phyloP scores from a whole-genome alignment of 177 flowering plant genomes.

The Vitis hybrid region DNA sequence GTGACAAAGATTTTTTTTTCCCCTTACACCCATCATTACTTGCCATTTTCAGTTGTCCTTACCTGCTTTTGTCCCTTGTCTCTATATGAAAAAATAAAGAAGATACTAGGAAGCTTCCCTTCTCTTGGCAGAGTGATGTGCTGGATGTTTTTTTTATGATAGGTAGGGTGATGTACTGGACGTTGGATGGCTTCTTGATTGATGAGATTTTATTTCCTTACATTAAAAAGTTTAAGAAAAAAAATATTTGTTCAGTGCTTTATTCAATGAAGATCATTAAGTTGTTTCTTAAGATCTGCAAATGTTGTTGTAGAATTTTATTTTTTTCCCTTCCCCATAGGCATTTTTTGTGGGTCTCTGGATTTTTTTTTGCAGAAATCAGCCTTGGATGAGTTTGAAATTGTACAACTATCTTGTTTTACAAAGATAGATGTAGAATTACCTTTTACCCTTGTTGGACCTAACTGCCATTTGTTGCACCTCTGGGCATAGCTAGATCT shows the following conservation, averaged over 20 bases:
- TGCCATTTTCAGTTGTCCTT: not conserved
- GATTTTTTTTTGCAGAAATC: not conserved
- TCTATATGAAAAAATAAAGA: not conserved
- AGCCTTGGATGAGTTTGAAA: not conserved
- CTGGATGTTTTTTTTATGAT: not conserved
- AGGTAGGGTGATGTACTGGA: not conserved
- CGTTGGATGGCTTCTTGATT: not conserved
- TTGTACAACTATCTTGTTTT: not conserved
- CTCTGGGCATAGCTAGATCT: not conserved
- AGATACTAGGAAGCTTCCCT: constrained; percentile 2
- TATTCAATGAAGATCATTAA: not conserved
- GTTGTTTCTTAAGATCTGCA: constrained; percentile 1
- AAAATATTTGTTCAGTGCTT: not conserved
- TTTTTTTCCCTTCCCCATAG: not conserved
- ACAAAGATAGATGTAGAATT: not conserved
- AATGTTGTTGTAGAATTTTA: not conserved
- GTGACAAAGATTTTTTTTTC: not conserved
- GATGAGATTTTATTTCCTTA: not conserved
- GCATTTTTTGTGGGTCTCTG: too few species aligned
- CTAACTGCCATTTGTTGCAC: not conserved
- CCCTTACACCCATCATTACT: not conserved
- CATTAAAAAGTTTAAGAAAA: not conserved
- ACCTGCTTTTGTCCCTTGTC: not conserved
- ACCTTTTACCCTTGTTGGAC: not conserved
- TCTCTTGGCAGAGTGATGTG: too few species aligned